These are phyloP conservation scores for Myriangium duriaei DNA, from an alignment of 2,329 filamentous ascomycete genomes.

Conservation along the genomic window DNA sequence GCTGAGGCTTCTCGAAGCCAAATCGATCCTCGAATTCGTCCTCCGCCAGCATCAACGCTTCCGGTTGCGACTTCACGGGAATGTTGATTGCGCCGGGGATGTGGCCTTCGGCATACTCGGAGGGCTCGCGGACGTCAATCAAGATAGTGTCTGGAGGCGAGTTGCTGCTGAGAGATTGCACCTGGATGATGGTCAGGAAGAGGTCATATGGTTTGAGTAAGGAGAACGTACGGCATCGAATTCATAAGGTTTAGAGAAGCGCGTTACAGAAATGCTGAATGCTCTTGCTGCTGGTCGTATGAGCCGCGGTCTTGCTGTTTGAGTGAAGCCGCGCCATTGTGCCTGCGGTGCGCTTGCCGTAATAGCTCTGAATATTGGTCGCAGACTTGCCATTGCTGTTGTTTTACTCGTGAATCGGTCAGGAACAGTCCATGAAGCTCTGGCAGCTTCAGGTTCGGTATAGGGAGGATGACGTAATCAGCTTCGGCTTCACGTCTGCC, in stretches of 20 bases:
- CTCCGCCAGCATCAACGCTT: slow-evolving; percentile 61
- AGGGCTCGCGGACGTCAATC: slow-evolving; percentile 59
- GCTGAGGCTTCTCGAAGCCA: slow-evolving; percentile 58
- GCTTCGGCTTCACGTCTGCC: slow-evolving; percentile 5
- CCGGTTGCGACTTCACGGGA: slow-evolving; percentile 62
- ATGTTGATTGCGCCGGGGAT: slow-evolving; percentile 79
- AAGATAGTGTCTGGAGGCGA: background rate
- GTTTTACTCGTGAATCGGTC: background rate
- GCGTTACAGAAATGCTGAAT: background rate
- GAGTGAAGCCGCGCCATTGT: background rate
- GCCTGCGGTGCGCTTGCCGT: background rate
- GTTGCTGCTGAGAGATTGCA: background rate
- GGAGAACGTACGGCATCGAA: slow-evolving; percentile 25
- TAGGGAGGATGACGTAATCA: slow-evolving; percentile 8
- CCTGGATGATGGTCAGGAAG: slow-evolving; percentile 19
- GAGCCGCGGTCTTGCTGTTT: background rate
- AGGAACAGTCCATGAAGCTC: background rate
- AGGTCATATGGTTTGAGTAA: slow-evolving; percentile 25
- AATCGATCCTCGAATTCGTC: slow-evolving; percentile 77
- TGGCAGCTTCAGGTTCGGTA: background rate
- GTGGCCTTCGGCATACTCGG: slow-evolving; percentile 50
- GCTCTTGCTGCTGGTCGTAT: background rate
- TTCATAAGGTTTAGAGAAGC: slow-evolving; percentile 24
- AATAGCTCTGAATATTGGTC: background rate
- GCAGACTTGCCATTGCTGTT: background rate